A percentile compares a stretch with the other conserved stretches of the same genome.
These are phyloP conservation scores for Solanum arcanum DNA, from an alignment of 257 asterid species.

Conservation along the genomic window DNA sequence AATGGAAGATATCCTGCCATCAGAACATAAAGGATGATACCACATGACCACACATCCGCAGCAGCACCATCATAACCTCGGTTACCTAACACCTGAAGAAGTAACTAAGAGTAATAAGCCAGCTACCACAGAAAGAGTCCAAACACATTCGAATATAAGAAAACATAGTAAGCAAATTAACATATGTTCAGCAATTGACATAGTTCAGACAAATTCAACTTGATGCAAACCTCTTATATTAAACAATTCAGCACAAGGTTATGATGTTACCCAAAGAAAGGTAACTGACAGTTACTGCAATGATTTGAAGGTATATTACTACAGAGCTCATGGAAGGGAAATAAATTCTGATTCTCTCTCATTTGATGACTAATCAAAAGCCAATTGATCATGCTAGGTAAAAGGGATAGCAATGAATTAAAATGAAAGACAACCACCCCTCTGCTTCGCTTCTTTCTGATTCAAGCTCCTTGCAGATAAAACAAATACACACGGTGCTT, in stretches of 20 bases:
- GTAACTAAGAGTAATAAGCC: neutral
- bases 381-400: neutral
- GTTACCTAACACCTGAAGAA: slow-evolving; percentile 57
- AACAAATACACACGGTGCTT: neutral
- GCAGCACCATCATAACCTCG: slow-evolving; percentile 95
- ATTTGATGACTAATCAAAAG: neutral
- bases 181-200: neutral
- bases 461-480: neutral
- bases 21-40: slow-evolving; percentile 79
- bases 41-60: slow-evolving; percentile 97
- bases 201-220: neutral
- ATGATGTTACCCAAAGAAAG: neutral
- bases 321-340: neutral
- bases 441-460: neutral
- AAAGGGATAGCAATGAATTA: neutral
- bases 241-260: neutral
- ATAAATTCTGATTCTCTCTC: neutral
- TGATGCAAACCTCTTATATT: neutral
- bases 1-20: slow-evolving; percentile 91
- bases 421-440: neutral
- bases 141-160: neutral
- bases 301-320: neutral
- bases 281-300: neutral
- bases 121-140: neutral
- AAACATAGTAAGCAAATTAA: neutral